phyloP scores from a whole-genome alignment of 2,329 filamentous ascomycete species.

The Paraconiothyrium brasiliense region DNA sequence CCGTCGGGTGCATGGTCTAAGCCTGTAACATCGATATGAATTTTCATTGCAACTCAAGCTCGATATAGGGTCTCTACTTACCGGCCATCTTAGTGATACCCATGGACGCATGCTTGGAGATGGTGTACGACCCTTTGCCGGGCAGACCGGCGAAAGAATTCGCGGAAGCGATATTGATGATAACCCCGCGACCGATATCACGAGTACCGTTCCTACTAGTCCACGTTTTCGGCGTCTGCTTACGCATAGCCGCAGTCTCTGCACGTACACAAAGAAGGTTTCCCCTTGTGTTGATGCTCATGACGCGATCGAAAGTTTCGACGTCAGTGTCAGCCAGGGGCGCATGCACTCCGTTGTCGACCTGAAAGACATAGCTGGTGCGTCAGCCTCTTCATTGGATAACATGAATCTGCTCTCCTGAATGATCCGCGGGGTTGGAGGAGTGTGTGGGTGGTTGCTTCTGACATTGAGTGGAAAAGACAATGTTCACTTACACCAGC shows the following conservation, averaged over 20 bases:
- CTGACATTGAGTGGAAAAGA: background rate
- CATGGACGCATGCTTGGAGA: constrained; percentile 44
- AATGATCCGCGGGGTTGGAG: background rate
- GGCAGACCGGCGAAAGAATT: constrained; percentile 27
- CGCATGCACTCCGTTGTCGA: constrained; percentile 20
- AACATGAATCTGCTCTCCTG: background rate
- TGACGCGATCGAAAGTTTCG: constrained; percentile 23
- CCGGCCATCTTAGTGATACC: constrained; percentile 40
- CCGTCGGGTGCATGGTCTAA: constrained; percentile 28
- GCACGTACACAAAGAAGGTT: constrained; percentile 42
- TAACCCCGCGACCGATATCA: constrained; percentile 25
- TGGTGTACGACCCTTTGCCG: constrained; percentile 29
- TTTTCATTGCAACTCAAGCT: too few species aligned
- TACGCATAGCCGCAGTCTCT: constrained; percentile 58
- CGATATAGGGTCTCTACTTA: background rate
- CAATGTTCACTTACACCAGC: constrained; percentile 54
- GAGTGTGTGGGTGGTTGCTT: background rate
- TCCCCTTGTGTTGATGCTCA: constrained; percentile 21
- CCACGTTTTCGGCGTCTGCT: constrained; percentile 44
- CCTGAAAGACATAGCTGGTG: constrained; percentile 3
- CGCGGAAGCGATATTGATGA: constrained; percentile 29
- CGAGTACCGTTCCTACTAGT: constrained; percentile 16
- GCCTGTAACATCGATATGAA: constrained; percentile 11
- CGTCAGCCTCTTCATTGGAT: background rate
- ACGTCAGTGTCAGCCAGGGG: constrained; percentile 22